Base-by-base conservation (phyloP, 257 asterid species). In the Rhazya stricta region DNA sequence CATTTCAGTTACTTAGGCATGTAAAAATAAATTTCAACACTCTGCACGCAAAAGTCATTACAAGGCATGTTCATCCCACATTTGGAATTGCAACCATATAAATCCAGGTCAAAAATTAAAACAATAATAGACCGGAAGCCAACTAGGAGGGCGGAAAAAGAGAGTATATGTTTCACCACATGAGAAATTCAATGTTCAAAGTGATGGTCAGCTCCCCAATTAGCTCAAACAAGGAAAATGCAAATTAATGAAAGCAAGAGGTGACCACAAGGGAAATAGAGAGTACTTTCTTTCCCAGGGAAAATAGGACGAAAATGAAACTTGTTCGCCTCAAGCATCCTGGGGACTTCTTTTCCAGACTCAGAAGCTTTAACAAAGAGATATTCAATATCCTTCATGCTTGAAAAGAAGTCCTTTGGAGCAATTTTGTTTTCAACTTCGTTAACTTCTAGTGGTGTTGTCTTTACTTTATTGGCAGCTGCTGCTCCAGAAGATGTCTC, bases 271-370 rank as follows among this genome's bases (percentile, higher is more conserved):
- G 82, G 74, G 57, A 76, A 76, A 80, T 67, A 78, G 82, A 79
- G 73, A 58, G 9, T 87, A 95, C 99, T 74, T 80, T 84, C 94
- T 89, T 78, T 86, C 71, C 94, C 92, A 1, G 90, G 84, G 41
- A 71, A 67, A 73, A 95, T 91, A 57, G 96, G 98, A 74, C 97
- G 96, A 71, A 91, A 95, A 79, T 95, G 96, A 69, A 95, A 91
- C 75, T 92, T 92, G 79, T 95, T 92, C 39, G 99, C 99, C 84
- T 95, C 99, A 69, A 95, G 96, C 98, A 91, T 95, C 82, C 96
- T 86, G 1, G 99, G 96, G 71, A 95, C 96, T 85, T 95, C 98
- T 84, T 85, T 85, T 78, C 99, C 99, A n/a, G 99, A 86, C 65
- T 89, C 98, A 74, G 99, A 91, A 30, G 99, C 98, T 84, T 87